Evolutionary conservation across 192 early-diverging fungal species (phyloP), one percentile per base, ranked within the genome.

Genomic region (Entophlyctis luteolus): DNA sequence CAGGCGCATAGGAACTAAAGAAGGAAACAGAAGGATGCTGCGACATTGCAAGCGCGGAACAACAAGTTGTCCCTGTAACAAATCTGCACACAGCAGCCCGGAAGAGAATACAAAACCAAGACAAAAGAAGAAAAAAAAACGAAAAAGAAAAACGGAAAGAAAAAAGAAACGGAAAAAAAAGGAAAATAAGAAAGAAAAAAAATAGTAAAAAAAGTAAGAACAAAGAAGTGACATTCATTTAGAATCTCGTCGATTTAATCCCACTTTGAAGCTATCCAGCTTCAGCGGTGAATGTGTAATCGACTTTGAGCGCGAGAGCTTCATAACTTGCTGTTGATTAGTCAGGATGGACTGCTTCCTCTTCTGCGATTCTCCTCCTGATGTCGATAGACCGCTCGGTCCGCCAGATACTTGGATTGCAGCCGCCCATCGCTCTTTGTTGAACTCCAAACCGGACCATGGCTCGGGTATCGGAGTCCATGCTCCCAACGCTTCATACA

Each of bases 401-500:
- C n/a, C n/a, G n/a, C n/a, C n/a, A n/a, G n/a, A n/a, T n/a, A n/a
- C n/a, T n/a, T n/a, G n/a, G n/a, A n/a, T 23, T 12, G 62, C 62
- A 31, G 48, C 67, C 18, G 55, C 67, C 68, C 68, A 70, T 38
- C 55, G 38, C 33, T 42, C 36, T 48, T 57, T 48, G 39, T 70
- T 74, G n/a, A 18, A 55, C 34, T 78, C 72, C 14, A 79, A 53
- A 8, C 74, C 74, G 10, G 67, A 52, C 35, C 68, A 54, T 20
- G 76, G 37, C 22, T 67, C 69, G 8, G 72, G 71, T 20, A 79
- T 57, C n/a, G 73, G 68, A 4, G 68, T 59, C 73, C 74, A 82
- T 25, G 60, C 63, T 10, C 74, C 62, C 27, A 83, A 53, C 20
- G 81, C 77, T 50, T 84, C 82, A 49, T 68, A 73, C 48, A 84